phyloP scores from a whole-genome alignment of 495 filamentous ascomycete genomes.

The Astrothelium subdiscretum region DNA sequence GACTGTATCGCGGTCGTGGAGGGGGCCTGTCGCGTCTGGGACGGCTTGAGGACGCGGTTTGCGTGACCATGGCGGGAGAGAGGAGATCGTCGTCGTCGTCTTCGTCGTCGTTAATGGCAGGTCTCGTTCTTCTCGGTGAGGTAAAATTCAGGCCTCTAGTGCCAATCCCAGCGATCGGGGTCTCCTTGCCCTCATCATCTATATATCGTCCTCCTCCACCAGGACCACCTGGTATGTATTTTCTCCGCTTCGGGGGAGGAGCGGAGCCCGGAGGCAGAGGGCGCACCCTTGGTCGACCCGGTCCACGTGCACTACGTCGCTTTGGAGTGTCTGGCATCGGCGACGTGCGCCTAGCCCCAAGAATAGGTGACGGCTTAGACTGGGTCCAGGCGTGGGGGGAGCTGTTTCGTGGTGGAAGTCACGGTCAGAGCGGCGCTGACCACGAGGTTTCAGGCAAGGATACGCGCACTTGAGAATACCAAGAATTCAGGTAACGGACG shows the following conservation, averaged over 20 bases:
- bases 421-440: neutral
- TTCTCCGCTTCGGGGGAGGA: conserved; percentile 18
- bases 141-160: conserved; percentile 35
- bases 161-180: conserved; percentile 35
- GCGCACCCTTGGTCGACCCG: conserved; percentile 3
- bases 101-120: neutral
- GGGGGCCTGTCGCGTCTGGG: conserved; percentile 39
- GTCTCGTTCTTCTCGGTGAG: conserved; percentile 30
- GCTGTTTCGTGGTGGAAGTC: neutral
- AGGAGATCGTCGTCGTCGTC: neutral
- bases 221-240: conserved; percentile 30
- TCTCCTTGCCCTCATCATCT: conserved; percentile 26
- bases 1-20: conserved; percentile 46
- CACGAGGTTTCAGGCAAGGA: neutral
- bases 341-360: conserved; percentile 3
- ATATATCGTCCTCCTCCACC: conserved; percentile 31
- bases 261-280: neutral
- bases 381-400: neutral
- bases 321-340: conserved; percentile 7
- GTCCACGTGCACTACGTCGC: conserved; percentile 3
- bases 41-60: conserved; percentile 37
- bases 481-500: neutral
- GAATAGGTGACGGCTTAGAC: neutral
- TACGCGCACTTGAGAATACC: neutral
- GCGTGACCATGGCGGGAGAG: conserved; percentile 18